Base-by-base conservation (phyloP, 768 basidiomycete species). In the Boletellus ananas region DNA sequence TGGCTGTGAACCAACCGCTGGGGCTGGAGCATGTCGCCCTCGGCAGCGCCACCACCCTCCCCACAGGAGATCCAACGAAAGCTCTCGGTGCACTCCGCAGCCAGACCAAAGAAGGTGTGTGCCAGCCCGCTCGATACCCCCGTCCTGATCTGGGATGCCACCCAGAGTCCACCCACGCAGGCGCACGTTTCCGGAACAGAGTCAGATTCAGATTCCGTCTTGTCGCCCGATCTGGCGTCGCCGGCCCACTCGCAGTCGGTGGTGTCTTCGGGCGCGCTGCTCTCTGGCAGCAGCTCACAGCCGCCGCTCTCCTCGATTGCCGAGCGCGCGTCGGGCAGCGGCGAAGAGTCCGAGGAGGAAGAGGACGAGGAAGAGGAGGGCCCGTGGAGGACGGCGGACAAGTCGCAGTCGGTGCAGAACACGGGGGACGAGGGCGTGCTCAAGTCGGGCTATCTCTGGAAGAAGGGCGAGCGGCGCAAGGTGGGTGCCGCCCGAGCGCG, bases 401-500 rank as follows among this genome's bases (percentile, higher is more conserved):
- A 69, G 39, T 69, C 70, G 42, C 72, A 66, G 42, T 69, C 64
- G 23, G 67, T 72, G 38, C 76, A 74, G 49, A 74, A 76, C 49
- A 77, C 81, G 4, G 71, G 73, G 12, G 84, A 84, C 50, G 85
- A 86, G 62, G 80, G 76, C 42, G 83, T 90, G 36, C 77, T 95
- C 65, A 95, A 94, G 71, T 81, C 87, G 20, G 96, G 95, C 1
- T 98, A 96, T 73, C 74, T 98, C 45, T 89, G 85, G 83, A 99
- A 99, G 81, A 98, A 98, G 76, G 95, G 95, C 58, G 92, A 96
- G 70, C 80, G 93, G 50, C 76, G 96, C 69, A 97, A 97, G 87
- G 95, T 95, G 56, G 50, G 79, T 68, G 35, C 37, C 43, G 56
- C 18, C 25, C 17, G 47, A 25, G 33, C 18, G 20, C 21, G 29